phyloP scores from a whole-genome alignment of 2,329 filamentous ascomycete species.

The Cryphonectria naterciae region DNA sequence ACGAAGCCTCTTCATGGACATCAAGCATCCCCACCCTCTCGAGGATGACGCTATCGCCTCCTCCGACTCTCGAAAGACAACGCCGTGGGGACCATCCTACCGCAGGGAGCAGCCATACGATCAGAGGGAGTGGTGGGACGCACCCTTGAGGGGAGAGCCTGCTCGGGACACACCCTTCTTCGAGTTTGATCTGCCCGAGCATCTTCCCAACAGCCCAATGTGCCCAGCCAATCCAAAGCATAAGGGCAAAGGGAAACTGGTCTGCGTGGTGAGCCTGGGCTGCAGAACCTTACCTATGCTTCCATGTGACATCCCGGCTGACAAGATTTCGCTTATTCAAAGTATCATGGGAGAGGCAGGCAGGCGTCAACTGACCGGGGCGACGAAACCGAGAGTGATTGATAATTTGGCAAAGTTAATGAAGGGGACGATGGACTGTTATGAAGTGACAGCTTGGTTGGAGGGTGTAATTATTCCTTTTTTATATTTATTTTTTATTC shows the following conservation, averaged over 20 bases:
- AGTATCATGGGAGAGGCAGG: conserved; percentile 31
- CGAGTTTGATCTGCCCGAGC: conserved; percentile 55
- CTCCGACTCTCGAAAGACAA: conserved; percentile 7
- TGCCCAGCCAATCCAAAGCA: conserved; percentile 54
- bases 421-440: neutral
- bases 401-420: neutral
- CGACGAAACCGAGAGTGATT: neutral
- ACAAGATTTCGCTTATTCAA: neutral
- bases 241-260: conserved; percentile 47
- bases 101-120: neutral
- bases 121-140: conserved; percentile 40
- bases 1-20: conserved; percentile 20
- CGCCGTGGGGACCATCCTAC: conserved; percentile 4
- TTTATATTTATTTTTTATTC: too few species aligned
- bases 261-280: conserved; percentile 47
- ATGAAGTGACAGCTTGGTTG: neutral
- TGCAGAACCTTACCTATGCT: neutral
- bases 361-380: conserved; percentile 2
- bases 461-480: neutral
- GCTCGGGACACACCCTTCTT: conserved; percentile 38
- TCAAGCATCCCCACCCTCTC: neutral
- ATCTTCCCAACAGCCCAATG: conserved; percentile 55
- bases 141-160: conserved; percentile 33
- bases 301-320: neutral
- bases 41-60: conserved; percentile 15